A percentile compares a stretch with the other conserved stretches of the same genome.
phyloP scores from a whole-genome alignment of 305 asterid species.

The Salvia sclarea region DNA sequence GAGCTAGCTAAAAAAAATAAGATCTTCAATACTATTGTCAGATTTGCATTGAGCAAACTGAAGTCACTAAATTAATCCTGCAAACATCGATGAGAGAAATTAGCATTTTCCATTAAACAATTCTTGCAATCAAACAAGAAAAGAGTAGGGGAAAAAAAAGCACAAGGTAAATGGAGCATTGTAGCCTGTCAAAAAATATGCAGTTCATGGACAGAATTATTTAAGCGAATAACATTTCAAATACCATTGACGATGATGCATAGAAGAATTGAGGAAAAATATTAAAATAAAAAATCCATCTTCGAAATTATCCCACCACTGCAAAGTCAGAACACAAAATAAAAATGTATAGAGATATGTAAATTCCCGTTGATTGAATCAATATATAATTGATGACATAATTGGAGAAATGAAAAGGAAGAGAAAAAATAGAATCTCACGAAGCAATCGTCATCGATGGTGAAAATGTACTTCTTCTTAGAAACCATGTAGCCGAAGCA shows the following conservation, averaged over 20 bases:
- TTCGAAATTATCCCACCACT: background rate
- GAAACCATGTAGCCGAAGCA: conserved; percentile 77
- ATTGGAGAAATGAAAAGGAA: conserved; percentile 15
- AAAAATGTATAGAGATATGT: too few species aligned
- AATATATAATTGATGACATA: background rate
- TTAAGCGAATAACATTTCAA: background rate
- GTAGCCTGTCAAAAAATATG: background rate
- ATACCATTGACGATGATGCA: background rate
- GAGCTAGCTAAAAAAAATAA: background rate
- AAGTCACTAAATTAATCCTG: background rate
- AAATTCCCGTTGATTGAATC: too few species aligned
- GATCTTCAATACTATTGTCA: background rate
- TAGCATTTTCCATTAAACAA: background rate
- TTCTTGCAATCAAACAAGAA: background rate
- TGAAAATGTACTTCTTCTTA: conserved; percentile 74
- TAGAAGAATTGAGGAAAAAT: too few species aligned
- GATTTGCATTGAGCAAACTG: background rate
- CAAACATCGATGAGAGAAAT: background rate
- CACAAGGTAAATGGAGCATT: background rate
- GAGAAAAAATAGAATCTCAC: conserved; percentile 40
- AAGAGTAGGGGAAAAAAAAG: background rate
- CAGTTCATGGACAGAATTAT: background rate
- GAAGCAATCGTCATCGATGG: conserved; percentile 83
- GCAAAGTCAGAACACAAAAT: background rate
- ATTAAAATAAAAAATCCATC: background rate